Evolutionary conservation across 331 rosid genomes (phyloP).

Genomic region (Acacia concinna): DNA sequence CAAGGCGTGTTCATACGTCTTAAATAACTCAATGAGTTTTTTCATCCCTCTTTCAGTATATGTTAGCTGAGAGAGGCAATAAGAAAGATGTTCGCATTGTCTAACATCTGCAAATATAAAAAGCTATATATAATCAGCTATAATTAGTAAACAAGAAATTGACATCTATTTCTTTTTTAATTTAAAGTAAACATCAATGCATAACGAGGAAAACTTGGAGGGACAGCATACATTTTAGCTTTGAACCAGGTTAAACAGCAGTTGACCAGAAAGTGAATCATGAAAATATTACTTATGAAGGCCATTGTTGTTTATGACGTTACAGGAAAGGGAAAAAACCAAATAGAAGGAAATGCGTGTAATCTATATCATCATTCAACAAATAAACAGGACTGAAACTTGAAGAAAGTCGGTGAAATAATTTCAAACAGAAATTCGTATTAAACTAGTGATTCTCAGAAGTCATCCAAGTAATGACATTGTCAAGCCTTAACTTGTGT

Average conservation of each 20-base stretch:
- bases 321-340: neutral
- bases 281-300: neutral
- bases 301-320: neutral
- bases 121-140: constrained; percentile 18
- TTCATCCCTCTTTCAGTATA: constrained; percentile 96
- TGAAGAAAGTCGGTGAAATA: neutral
- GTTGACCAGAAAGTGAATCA: neutral
- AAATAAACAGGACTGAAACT: neutral
- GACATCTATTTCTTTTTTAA: neutral
- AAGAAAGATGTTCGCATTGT: constrained; percentile 87
- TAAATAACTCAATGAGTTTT: constrained; percentile 82
- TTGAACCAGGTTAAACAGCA: constrained; percentile 2
- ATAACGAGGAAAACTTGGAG: neutral
- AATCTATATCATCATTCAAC: neutral
- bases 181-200: constrained; percentile 7
- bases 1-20: constrained; percentile 74
- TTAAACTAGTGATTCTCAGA: neutral
- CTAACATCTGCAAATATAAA: constrained; percentile 54
- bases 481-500: neutral
- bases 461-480: neutral
- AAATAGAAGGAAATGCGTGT: neutral
- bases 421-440: constrained; percentile 14
- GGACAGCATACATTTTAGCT: neutral
- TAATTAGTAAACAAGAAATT: neutral
- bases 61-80: constrained; percentile 93